Percentiles rank a stretch among this genome's conserved stretches.
These are phyloP conservation scores for Eimeria falciformis DNA, from an alignment of 169 alveolate species.

Conservation along the genomic window DNA sequence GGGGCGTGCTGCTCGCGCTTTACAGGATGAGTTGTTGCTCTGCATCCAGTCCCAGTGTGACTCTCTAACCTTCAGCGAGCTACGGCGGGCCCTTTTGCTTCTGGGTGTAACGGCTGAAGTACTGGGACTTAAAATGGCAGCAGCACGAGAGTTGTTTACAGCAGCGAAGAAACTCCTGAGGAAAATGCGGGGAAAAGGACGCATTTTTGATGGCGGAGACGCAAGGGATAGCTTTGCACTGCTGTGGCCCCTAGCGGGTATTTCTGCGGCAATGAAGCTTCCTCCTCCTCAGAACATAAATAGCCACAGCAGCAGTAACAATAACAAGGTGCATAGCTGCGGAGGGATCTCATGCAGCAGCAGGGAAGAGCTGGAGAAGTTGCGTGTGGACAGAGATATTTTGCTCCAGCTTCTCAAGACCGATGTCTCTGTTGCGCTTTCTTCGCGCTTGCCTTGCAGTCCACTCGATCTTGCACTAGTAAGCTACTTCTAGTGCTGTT, in stretches of 20 bases:
- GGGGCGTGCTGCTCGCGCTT: conserved; percentile 40
- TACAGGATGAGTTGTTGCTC: conserved; percentile 5
- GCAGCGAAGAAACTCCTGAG: conserved; percentile 32
- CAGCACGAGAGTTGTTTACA: conserved; percentile 54
- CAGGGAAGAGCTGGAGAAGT: not conserved
- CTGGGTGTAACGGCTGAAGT: conserved; percentile 55
- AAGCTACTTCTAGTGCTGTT: not conserved
- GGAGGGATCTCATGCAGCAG: not conserved
- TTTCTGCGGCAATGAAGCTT: conserved; percentile 34
- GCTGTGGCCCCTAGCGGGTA: conserved; percentile 50
- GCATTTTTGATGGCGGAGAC: not conserved
- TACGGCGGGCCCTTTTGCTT: conserved; percentile 48
- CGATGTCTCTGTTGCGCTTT: not conserved
- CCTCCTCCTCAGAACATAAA: conserved; percentile 19
- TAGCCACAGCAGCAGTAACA: not conserved
- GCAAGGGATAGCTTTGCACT: conserved; percentile 31
- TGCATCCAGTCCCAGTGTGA: conserved; percentile 55
- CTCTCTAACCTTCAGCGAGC: conserved; percentile 19
- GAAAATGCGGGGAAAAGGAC: conserved; percentile 5
- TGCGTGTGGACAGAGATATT: conserved; percentile 51
- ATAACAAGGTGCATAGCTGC: not conserved
- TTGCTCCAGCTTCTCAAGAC: conserved; percentile 18
- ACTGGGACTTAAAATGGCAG: conserved; percentile 15
- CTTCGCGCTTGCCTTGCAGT: conserved; percentile 65
- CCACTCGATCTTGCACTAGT: conserved; percentile 62